Conservation (phyloP, 176 grass and related monocot genomes). For the Triticum dicoccoides region DNA sequence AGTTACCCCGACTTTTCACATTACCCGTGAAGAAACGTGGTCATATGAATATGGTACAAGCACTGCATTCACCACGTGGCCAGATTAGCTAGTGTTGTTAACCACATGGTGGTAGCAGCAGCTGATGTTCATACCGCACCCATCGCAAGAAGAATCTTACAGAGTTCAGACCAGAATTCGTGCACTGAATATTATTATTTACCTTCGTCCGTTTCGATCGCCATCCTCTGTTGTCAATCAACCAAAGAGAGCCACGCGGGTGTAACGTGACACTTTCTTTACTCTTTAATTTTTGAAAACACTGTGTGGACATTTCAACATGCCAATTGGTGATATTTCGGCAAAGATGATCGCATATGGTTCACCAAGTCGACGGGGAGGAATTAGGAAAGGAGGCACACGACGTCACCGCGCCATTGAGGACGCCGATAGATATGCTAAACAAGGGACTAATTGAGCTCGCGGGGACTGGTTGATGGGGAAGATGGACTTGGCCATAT, state of each 20-base stretch:
- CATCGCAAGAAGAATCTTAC: neutral
- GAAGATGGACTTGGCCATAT: slow-evolving; percentile 27
- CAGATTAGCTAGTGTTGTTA: neutral
- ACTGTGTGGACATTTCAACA: neutral
- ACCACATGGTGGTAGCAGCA: neutral
- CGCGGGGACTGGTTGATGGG: neutral
- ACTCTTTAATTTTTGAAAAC: neutral
- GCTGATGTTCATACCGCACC: neutral
- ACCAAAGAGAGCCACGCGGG: neutral
- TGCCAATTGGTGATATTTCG: neutral
- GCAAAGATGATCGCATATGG: neutral
- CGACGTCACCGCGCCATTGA: neutral
- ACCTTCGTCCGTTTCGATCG: neutral
- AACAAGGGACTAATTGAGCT: neutral
- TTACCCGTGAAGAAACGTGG: neutral
- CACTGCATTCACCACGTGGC: neutral
- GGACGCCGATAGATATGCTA: neutral
- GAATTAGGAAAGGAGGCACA: neutral
- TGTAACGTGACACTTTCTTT: neutral
- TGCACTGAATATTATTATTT: too few species aligned
- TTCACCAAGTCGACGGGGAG: neutral
- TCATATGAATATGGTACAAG: too few species aligned
- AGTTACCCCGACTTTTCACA: neutral
- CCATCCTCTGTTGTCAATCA: neutral
- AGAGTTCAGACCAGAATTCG: neutral